Evolutionary conservation across 441 rosid species (phyloP).

Genomic region (Pelargonium australe): DNA sequence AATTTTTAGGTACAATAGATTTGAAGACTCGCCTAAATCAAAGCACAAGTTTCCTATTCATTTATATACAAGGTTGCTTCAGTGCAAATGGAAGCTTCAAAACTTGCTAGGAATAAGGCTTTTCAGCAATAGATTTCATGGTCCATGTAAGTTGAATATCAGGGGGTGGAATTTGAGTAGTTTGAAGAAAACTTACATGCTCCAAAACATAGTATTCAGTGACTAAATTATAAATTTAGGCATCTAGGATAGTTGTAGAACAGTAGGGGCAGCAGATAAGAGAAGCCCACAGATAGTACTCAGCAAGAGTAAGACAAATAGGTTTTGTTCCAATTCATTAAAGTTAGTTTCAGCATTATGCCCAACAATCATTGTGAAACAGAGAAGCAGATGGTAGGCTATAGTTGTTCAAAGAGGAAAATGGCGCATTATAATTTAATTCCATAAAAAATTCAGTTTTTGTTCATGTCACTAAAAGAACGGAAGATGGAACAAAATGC

Average conservation of each 20-base stretch:
- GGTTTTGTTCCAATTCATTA: not conserved
- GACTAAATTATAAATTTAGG: not conserved
- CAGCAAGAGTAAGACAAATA: not conserved
- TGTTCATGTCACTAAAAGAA: not conserved
- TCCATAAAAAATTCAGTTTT: not conserved
- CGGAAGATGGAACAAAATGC: not conserved
- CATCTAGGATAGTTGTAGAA: no score
- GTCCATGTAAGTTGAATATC: not conserved
- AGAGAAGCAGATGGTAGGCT: not conserved
- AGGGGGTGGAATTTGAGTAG: not conserved
- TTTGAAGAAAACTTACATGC: conserved; percentile 1
- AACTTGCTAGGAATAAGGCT: not conserved
- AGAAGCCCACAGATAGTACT: not conserved
- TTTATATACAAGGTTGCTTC: not conserved
- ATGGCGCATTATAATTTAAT: not conserved
- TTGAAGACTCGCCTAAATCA: not conserved
- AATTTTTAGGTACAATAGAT: not conserved
- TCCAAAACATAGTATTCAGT: not conserved
- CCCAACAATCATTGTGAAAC: not conserved
- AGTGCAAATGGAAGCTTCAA: not conserved
- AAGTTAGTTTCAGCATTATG: not conserved
- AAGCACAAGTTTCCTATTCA: not conserved
- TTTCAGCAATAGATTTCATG: not conserved
- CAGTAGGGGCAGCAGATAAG: not conserved
- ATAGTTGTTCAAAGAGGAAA: not conserved